phyloP scores from a whole-genome alignment of 2,329 filamentous ascomycete genomes.

The Ophiostoma montium region DNA sequence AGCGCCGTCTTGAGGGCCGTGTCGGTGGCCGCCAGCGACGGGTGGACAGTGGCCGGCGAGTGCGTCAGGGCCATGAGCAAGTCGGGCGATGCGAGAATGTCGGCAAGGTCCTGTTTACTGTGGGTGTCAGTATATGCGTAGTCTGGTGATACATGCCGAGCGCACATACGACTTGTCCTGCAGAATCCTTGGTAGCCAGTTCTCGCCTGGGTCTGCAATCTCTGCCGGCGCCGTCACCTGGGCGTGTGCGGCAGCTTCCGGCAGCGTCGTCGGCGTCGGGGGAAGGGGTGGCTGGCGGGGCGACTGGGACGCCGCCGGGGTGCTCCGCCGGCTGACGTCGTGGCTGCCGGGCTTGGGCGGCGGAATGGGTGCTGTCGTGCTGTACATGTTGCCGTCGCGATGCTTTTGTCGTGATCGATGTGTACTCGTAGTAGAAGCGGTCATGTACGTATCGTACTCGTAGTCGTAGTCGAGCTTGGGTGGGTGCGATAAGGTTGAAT shows the following conservation, averaged over 20 bases:
- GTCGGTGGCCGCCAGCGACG: conserved; percentile 53
- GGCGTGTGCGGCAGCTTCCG: conserved; percentile 18
- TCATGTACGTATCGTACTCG: too few relatives aligned
- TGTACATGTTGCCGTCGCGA: conserved; percentile 23
- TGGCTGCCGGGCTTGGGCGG: conserved; percentile 60
- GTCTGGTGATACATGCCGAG: not conserved
- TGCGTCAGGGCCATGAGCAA: conserved; percentile 65
- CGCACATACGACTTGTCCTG: conserved; percentile 64
- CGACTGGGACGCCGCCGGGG: conserved; percentile 37
- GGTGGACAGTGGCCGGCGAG: conserved; percentile 52
- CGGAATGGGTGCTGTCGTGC: conserved; percentile 49
- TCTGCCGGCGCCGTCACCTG: conserved; percentile 20
- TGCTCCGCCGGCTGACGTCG: conserved; percentile 52
- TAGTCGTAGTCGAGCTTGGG: too few relatives aligned
- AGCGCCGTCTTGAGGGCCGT: conserved; percentile 51
- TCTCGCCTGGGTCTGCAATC: conserved; percentile 46
- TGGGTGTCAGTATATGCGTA: conserved; percentile 2
- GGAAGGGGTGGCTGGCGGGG: conserved; percentile 27
- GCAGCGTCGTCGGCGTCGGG: conserved; percentile 5
- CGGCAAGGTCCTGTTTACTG: conserved; percentile 66
- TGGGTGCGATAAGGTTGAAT: not conserved
- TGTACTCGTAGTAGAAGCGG: too few relatives aligned
- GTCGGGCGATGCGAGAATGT: conserved; percentile 47
- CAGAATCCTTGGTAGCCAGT: conserved; percentile 65
- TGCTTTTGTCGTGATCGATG: not conserved